phyloP scores from a whole-genome alignment of 805 yeast genomes.

The Starmerella bacillaris region DNA sequence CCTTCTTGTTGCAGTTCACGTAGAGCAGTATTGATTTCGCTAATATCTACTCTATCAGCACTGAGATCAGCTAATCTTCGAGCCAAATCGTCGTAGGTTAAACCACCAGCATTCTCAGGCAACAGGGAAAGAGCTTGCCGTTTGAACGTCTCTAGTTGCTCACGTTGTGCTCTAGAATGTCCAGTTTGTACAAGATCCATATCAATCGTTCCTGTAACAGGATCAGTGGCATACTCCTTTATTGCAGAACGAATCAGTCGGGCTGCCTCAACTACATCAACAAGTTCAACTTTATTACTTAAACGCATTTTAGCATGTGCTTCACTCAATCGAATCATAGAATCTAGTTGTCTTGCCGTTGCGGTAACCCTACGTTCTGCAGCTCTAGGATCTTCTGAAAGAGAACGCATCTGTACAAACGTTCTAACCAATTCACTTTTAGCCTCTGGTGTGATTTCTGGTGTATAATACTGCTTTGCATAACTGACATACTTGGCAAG shows the following conservation, averaged over 20 bases:
- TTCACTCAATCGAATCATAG: slow-evolving; percentile 84
- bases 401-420: slow-evolving; percentile 82
- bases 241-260: slow-evolving; percentile 83
- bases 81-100: slow-evolving; percentile 15
- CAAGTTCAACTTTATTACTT: slow-evolving; percentile 46
- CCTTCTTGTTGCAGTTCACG: slow-evolving; percentile 16
- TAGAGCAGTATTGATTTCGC: slow-evolving; percentile 9
- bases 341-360: slow-evolving; percentile 89
- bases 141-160: slow-evolving; percentile 12
- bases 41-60: slow-evolving; percentile 12
- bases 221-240: slow-evolving; percentile 96
- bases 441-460: slow-evolving; percentile 64
- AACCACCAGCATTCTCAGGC: slow-evolving; percentile 7
- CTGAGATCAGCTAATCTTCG: slow-evolving; percentile 13
- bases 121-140: slow-evolving; percentile 11
- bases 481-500: slow-evolving; percentile 79
- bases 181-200: slow-evolving; percentile 97
- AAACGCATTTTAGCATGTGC: slow-evolving; percentile 96
- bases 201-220: slow-evolving; percentile 87
- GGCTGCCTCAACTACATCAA: slow-evolving; percentile 85
- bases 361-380: slow-evolving; percentile 90
- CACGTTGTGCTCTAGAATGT: slow-evolving; percentile 58
- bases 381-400: slow-evolving; percentile 79
- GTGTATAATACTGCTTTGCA: slow-evolving; percentile 71
- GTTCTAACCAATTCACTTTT: slow-evolving; percentile 69